These are phyloP conservation scores for Rhododendron mucronatum DNA, from an alignment of 148 eudicot genomes.

Conservation along the genomic window DNA sequence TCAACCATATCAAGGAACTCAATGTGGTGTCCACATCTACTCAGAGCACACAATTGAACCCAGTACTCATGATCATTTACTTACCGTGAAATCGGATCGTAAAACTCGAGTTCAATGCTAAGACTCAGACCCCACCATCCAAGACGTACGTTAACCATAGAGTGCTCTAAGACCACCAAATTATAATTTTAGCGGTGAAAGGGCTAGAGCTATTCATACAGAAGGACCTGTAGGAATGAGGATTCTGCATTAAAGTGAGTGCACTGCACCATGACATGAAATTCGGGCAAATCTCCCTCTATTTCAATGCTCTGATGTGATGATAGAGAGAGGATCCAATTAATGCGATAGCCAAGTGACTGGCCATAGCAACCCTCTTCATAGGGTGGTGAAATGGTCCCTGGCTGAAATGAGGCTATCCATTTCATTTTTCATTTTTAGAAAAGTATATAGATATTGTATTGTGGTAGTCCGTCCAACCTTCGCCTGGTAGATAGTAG, in stretches of 20 bases:
- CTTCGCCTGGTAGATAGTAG: too few species aligned
- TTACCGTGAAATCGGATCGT: not conserved
- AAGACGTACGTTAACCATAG: not conserved
- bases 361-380: not conserved
- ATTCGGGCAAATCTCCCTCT: not conserved
- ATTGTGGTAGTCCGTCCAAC: too few species aligned
- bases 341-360: not conserved
- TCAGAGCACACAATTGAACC: not conserved
- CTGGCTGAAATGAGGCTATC: not conserved
- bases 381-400: not conserved
- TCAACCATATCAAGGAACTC: not conserved
- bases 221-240: conserved; percentile 3
- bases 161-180: too few species aligned
- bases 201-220: not conserved
- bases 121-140: not conserved
- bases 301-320: not conserved
- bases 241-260: not conserved
- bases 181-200: too few species aligned
- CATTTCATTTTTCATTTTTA: too few species aligned
- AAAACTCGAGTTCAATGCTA: not conserved
- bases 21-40: not conserved
- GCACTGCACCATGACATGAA: not conserved
- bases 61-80: not conserved
- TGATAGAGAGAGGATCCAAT: not conserved
- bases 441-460: too few species aligned